Evolutionary conservation across 768 basidiomycete genomes (phyloP).

Genomic region (Paxillus ammoniavirescens): DNA sequence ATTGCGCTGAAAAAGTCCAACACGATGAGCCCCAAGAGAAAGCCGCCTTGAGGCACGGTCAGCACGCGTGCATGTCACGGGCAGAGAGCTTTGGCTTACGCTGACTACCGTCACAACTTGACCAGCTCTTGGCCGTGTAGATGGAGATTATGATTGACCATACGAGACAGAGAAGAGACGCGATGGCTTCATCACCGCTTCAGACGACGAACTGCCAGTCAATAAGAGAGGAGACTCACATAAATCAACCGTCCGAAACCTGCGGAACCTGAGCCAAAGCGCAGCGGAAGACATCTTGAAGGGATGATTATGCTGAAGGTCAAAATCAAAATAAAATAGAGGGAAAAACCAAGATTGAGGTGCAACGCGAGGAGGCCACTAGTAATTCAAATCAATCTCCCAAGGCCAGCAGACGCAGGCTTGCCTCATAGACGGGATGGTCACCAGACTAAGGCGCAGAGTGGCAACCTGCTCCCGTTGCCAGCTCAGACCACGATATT

Average conservation of each 20-base stretch:
- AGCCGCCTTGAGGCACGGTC: constrained; percentile 26
- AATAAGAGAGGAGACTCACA: constrained; percentile 25
- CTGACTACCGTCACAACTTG: constrained; percentile 29
- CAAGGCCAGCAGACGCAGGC: constrained; percentile 6
- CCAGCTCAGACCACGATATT: not conserved
- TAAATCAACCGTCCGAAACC: constrained; percentile 32
- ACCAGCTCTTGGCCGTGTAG: constrained; percentile 37
- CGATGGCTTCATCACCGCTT: constrained; percentile 24
- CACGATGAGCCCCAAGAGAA: constrained; percentile 31
- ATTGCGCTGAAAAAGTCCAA: constrained; percentile 34
- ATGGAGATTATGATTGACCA: constrained; percentile 34
- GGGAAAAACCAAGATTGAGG: not conserved
- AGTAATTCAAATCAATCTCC: constrained; percentile 10
- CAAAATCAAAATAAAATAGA: constrained; percentile 2
- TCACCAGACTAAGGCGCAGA: no score
- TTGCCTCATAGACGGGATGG: not conserved
- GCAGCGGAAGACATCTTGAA: constrained; percentile 22
- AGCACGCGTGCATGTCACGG: not conserved
- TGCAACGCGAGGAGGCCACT: not conserved
- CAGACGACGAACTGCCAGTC: not conserved
- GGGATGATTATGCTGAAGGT: constrained; percentile 8
- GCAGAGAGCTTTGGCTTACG: constrained; percentile 24
- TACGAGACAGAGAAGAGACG: constrained; percentile 32
- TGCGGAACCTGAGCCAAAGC: constrained; percentile 34
- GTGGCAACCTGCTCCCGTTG: not conserved